Base-by-base conservation (phyloP, 495 filamentous ascomycete species). In the Talaromyces adpressus region DNA sequence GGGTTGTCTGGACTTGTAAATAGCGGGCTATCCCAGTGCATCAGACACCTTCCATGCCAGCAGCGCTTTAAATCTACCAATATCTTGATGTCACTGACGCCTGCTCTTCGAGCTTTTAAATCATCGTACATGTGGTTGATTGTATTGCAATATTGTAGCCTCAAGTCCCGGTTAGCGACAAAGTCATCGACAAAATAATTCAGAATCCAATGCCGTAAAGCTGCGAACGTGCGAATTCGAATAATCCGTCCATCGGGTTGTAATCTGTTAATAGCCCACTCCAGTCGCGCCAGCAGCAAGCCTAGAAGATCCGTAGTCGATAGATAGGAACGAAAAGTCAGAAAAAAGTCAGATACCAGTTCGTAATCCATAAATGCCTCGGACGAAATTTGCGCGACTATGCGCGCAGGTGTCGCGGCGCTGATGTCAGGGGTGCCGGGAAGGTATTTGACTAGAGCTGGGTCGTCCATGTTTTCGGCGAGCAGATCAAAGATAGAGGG, bases 131-230 rank as follows among this genome's bases (percentile, higher is more conserved):
- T 82, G 23, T 82, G 79, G 73, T 98, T 98, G 57, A 98, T 82
- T 20, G 89, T 82, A 32, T 85, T 80, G 70, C 92, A 96, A 73
- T 98, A 97, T 39, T 85, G 84, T 58, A 84, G 79, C 23, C 95
- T 87, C 7, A 99, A 78, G 57, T 86, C 78, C 66, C 90, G 87
- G 69, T 93, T 87, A n/a, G 89, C 82, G 20, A 95, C 86, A 72
- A 97, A 99, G 72, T 99, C 94, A 73, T 98, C 95, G 25, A 89
- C 82, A 69, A 97, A 98, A 71, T 98, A 99, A 69, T 99, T 99
- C 65, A 99, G 75, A 63, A 99, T 93, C 94, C 94, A 99, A 72
- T 99, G 94, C 64, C 94, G 88, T 39, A 98, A 82, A 25, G 95
- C 94, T 23, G 96, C 95, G 77, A 99, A 99, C 0, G 92, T 94